phyloP scores from a whole-genome alignment of 768 basidiomycete genomes.

The Exidia glandulosa region DNA sequence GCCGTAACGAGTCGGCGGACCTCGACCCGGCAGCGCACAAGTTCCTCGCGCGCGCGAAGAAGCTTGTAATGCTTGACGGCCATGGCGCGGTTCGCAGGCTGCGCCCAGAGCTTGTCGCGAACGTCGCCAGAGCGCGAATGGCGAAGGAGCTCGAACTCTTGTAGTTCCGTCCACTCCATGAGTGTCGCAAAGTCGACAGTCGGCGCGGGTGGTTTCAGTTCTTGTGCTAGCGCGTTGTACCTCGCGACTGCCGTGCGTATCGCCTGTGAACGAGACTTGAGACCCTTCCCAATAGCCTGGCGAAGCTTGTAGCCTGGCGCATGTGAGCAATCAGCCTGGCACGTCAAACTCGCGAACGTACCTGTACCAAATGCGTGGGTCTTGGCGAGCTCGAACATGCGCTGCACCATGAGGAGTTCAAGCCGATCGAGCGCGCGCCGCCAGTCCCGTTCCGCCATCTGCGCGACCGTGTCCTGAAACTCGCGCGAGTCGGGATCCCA shows the following conservation, averaged over 20 bases:
- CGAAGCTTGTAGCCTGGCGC: neutral
- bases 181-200: constrained; percentile 17
- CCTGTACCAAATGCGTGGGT: neutral
- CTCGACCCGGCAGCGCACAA: constrained; percentile 20
- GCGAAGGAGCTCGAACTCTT: constrained; percentile 20
- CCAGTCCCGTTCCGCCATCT: neutral
- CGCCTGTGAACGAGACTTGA: constrained; percentile 5
- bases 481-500: neutral
- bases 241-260: constrained; percentile 16
- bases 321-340: neutral
- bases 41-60: constrained; percentile 21
- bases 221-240: constrained; percentile 19
- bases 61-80: constrained; percentile 20
- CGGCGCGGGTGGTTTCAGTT: constrained; percentile 13
- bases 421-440: neutral
- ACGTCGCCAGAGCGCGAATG: constrained; percentile 14
- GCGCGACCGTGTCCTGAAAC: neutral
- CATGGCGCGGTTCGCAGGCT: constrained; percentile 25
- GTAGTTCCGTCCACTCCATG: constrained; percentile 17
- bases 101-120: constrained; percentile 15
- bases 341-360: neutral
- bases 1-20: constrained; percentile 17
- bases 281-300: neutral
- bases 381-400: neutral
- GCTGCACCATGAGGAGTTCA: neutral